phyloP scores from a whole-genome alignment of 1,284 basidiomycete species.

The Heliocybe sulcata region DNA sequence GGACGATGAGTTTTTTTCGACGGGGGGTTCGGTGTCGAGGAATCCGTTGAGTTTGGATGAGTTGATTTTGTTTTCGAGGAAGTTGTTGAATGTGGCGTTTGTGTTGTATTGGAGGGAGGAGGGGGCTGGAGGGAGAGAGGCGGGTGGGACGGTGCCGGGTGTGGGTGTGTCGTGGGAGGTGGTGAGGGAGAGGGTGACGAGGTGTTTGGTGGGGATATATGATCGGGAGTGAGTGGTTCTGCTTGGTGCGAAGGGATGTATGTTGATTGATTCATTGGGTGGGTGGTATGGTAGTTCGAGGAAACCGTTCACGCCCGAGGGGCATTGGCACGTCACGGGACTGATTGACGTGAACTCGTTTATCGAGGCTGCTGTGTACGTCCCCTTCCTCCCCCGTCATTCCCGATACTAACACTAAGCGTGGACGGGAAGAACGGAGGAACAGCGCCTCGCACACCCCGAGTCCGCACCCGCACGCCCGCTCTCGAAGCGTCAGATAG shows the following conservation, averaged over 20 bases:
- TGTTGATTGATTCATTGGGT: constrained; percentile 5
- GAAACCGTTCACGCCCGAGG: constrained; percentile 69
- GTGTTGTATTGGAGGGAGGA: constrained; percentile 74
- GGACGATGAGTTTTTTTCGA: constrained; percentile 92
- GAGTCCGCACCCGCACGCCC: constrained; percentile 25
- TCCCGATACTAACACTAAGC: neutral
- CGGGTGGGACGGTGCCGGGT: constrained; percentile 34
- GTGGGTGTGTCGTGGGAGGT: constrained; percentile 48
- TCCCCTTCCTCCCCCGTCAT: constrained; percentile 6
- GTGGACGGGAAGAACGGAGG: constrained; percentile 40
- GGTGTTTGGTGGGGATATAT: constrained; percentile 73
- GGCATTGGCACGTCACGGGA: constrained; percentile 85
- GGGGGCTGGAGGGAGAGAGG: constrained; percentile 29
- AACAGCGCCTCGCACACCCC: constrained; percentile 36
- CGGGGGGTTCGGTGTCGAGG: constrained; percentile 21
- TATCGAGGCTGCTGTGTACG: constrained; percentile 83
- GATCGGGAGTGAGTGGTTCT: constrained; percentile 71
- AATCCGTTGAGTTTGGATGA: constrained; percentile 87
- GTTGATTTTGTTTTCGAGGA: constrained; percentile 58
- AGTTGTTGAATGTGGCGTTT: constrained; percentile 76
- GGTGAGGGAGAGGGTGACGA: constrained; percentile 67
- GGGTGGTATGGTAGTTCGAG: constrained; percentile 52
- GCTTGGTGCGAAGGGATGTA: neutral
- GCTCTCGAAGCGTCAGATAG: constrained; percentile 64
- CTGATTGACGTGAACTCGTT: constrained; percentile 81